Evolutionary conservation across 768 basidiomycete species (phyloP).

Genomic region (Termitomyces eurrhizus): DNA sequence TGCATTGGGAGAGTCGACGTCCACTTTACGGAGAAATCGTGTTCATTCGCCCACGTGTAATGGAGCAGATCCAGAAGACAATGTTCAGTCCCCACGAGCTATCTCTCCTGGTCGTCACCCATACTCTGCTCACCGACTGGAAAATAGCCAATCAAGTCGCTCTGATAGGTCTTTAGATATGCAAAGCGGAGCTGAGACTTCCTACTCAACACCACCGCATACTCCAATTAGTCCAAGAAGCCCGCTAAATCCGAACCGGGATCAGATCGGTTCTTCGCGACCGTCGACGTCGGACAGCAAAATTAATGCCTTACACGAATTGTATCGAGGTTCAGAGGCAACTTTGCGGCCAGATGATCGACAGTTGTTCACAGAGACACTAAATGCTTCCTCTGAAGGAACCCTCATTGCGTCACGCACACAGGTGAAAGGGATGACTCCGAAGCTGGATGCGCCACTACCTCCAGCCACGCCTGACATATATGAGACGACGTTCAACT

Average conservation of each 20-base stretch:
- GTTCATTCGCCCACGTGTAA: slow-evolving; percentile 36
- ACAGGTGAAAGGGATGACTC: background rate
- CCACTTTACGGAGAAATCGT: slow-evolving; percentile 31
- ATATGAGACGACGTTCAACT: slow-evolving; percentile 13
- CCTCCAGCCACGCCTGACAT: slow-evolving; percentile 18
- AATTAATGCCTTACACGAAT: slow-evolving; percentile 14
- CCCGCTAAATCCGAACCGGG: slow-evolving; percentile 33
- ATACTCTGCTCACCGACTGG: slow-evolving; percentile 28
- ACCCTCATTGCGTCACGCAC: slow-evolving; percentile 19
- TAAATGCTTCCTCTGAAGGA: slow-evolving; percentile 21
- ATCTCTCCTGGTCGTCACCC: slow-evolving; percentile 33
- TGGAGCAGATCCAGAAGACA: slow-evolving; percentile 31
- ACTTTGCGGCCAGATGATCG: slow-evolving; percentile 30
- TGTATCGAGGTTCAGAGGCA: slow-evolving; percentile 20
- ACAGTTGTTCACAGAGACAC: slow-evolving; percentile 19
- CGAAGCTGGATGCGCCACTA: slow-evolving; percentile 16
- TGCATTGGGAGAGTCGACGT: slow-evolving; percentile 48
- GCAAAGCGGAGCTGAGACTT: slow-evolving; percentile 39
- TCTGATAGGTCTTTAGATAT: slow-evolving; percentile 33
- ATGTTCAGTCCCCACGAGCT: slow-evolving; percentile 36
- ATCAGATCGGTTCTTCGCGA: slow-evolving; percentile 23
- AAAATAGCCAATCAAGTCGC: slow-evolving; percentile 26
- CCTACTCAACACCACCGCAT: slow-evolving; percentile 48
- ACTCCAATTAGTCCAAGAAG: slow-evolving; percentile 58
- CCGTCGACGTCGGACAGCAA: slow-evolving; percentile 25